Conservation (phyloP, 805 yeast genomes). For the Lipomyces yamanashiensis region DNA sequence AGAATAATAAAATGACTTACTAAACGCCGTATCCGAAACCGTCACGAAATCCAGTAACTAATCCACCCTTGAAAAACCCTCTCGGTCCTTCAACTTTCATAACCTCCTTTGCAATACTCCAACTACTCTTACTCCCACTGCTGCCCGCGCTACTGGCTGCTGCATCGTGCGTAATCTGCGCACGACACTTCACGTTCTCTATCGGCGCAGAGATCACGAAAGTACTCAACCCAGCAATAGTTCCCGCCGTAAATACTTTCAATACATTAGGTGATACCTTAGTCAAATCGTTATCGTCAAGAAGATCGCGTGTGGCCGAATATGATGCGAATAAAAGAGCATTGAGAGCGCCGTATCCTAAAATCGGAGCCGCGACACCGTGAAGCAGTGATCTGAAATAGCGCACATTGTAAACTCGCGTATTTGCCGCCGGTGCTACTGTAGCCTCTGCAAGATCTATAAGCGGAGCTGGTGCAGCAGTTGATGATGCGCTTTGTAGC, state of each 20-base stretch:
- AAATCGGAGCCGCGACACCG: conserved; percentile 40
- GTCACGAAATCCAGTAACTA: conserved; percentile 37
- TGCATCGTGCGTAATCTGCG: conserved; percentile 32
- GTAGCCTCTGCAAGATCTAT: not conserved
- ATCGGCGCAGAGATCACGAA: conserved; percentile 37
- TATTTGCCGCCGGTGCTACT: not conserved
- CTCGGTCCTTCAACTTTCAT: conserved; percentile 28
- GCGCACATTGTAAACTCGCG: not conserved
- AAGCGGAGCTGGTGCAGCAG: not conserved
- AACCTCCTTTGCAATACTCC: conserved; percentile 26
- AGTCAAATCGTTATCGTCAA: not conserved
- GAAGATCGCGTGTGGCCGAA: conserved; percentile 13
- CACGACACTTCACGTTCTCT: conserved; percentile 37
- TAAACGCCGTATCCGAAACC: conserved; percentile 41
- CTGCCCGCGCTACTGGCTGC: not conserved
- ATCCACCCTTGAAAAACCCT: conserved; percentile 38
- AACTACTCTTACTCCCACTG: conserved; percentile 23
- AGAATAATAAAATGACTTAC: conserved; percentile 21
- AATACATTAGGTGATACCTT: conserved; percentile 10
- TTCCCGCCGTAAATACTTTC: conserved; percentile 35
- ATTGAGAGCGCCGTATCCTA: conserved; percentile 39
- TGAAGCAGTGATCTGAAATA: conserved; percentile 22
- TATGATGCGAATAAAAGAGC: conserved; percentile 33
- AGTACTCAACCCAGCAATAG: conserved; percentile 38
- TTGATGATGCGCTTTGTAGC: conserved; percentile 29